Base-by-base conservation (phyloP, 2,329 filamentous ascomycete genomes). In the Rhynchosporium graminicola region DNA sequence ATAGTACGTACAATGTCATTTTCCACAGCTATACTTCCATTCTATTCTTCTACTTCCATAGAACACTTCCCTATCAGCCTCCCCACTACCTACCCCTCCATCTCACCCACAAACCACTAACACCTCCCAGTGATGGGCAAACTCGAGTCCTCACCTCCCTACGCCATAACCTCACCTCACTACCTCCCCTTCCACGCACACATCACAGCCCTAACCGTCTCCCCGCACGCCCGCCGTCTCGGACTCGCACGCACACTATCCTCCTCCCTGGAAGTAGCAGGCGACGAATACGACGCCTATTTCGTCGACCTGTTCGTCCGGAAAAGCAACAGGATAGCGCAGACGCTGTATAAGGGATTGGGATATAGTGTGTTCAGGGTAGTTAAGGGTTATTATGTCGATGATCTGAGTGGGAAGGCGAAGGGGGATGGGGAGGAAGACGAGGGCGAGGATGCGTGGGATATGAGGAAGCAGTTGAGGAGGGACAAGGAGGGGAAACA, bases 161-260 rank as follows among this genome's bases (percentile, higher is more conserved):
- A 87, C 59, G 85, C 90, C 75, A 83, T 86, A 63, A 87, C 87
- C 72, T 95, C 91, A 56, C 83, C 88, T 72, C 92, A 97, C 78
- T 96, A 96, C 78, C 88, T 97, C n/a, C 94, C 94, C n/a, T 98
- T 92, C 91, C 95, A 99, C 79, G 94, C 92, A 26, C 95, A 99
- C 77, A 96, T 99, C 74, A 99, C 95, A 4, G 95, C 94, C 42
- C 82, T 99, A 57, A 98, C 95, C 0, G 91, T 99, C 26, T 89
- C 94, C 0, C 95, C 95, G 0, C 86, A 89, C 61, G 92, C 92
- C 56, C 88, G 95, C 33, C 86, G 95, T 48, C 83, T 95, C 15
- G 94, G 95, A 15, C 90, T 97, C 70, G 95, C 94, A 57, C 91
- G 89, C 63, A 88, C 89, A 51, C 82, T 99, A 43, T 92, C 90